Conservation (phyloP, 164 flowering plant genomes). For the Aristolochia contorta region DNA sequence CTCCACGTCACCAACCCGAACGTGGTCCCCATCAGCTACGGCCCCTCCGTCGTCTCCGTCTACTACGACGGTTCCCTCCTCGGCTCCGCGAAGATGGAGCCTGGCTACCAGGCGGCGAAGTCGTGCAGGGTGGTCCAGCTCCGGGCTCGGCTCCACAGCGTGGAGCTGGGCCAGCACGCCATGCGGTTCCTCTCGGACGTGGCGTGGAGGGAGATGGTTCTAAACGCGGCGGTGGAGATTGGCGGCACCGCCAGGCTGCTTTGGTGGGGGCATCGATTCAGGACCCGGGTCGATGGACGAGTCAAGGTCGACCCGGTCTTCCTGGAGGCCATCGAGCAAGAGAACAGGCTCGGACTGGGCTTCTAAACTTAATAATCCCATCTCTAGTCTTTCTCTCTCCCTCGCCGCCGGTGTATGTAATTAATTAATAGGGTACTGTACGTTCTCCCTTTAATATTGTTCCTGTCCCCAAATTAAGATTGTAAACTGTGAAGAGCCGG, state of each 20-base stretch:
- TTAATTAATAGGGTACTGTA: too few species aligned
- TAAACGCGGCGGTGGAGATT: constrained; percentile 65
- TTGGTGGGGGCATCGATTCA: constrained; percentile 68
- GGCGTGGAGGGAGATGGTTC: constrained; percentile 59
- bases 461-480: too few species aligned
- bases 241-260: constrained; percentile 57
- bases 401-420: too few species aligned
- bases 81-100: constrained; percentile 56
- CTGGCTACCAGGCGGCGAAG: constrained; percentile 57
- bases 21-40: constrained; percentile 54
- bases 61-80: constrained; percentile 64
- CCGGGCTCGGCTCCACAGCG: constrained; percentile 56
- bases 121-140: constrained; percentile 59
- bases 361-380: constrained; percentile 8
- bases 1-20: constrained; percentile 91
- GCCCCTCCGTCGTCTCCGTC: constrained; percentile 67
- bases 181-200: constrained; percentile 49
- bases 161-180: constrained; percentile 49
- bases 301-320: constrained; percentile 67
- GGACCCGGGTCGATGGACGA: constrained; percentile 64
- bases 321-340: constrained; percentile 74
- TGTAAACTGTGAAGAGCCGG: too few species aligned
- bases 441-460: too few species aligned
- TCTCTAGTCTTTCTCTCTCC: too few species aligned
- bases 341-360: constrained; percentile 40